Evolutionary conservation across 2,329 filamentous ascomycete genomes (phyloP).

Genomic region (Aureobasidium pullulans): DNA sequence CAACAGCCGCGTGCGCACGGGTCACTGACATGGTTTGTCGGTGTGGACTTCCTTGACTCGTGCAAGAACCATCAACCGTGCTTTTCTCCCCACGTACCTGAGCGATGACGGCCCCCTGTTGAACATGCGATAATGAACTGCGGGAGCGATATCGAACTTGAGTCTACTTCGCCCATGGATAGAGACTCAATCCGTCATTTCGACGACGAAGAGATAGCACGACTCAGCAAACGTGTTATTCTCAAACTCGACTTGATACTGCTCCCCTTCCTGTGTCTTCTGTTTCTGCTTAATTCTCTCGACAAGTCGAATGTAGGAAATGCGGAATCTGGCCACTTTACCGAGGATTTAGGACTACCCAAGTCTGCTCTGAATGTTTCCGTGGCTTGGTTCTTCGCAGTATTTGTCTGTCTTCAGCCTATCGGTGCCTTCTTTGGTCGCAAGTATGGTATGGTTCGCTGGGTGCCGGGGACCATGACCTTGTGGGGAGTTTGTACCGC

Average conservation of each 20-base stretch:
- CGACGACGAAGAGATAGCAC: neutral
- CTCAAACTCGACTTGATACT: conserved; percentile 44
- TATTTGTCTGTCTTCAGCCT: conserved; percentile 53
- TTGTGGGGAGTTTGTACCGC: conserved; percentile 46
- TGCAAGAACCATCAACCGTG: neutral
- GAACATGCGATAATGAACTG: neutral
- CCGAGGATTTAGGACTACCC: conserved; percentile 45
- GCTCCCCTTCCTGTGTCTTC: conserved; percentile 43
- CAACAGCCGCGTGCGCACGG: conserved; percentile 1
- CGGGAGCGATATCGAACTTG: neutral
- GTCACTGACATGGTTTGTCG: neutral
- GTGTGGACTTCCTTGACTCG: conserved; percentile 1
- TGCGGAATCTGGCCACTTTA: conserved; percentile 53
- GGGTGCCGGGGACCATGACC: conserved; percentile 52
- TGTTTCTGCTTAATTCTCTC: conserved; percentile 47
- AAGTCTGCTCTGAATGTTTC: conserved; percentile 49
- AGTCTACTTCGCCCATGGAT: neutral
- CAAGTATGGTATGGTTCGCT: conserved; percentile 48
- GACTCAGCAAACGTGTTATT: conserved; percentile 30
- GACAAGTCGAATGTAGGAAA: conserved; percentile 50
- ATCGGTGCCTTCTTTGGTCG: conserved; percentile 50
- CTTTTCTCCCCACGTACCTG: neutral
- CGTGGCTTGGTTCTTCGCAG: conserved; percentile 51
- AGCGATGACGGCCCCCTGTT: neutral
- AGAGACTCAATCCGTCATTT: neutral